Base-by-base conservation (phyloP, 2,329 filamentous ascomycete species). In the Claviceps fusiformis region DNA sequence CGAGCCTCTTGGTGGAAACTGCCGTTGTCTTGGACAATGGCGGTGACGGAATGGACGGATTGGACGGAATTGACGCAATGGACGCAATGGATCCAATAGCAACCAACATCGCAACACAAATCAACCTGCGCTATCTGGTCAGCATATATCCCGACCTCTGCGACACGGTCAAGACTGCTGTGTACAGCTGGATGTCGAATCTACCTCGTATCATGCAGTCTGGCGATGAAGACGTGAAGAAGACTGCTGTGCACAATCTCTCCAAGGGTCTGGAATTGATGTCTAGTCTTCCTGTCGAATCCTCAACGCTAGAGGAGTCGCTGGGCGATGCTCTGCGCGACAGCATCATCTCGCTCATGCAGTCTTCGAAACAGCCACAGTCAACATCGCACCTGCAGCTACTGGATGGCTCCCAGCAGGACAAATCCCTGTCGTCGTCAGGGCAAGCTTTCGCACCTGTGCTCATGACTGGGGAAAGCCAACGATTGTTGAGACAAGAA, bases 121-220 rank as follows among this genome's bases (percentile, higher is more conserved):
- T 79, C 1, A 75, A 69, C 51, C 67, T 95, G 5, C 75, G 75
- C 33, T 77, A 83, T 58, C 71, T 95, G 31, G 72, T 85, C 6
- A 76, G 71, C 44, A 80, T 83, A 11, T 82, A 89, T 61, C 70
- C 77, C 1, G 73, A 79, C 51, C 74, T 91, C 2, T 71, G 77
- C 3, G 82, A 86, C 27, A 72, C 80, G 3, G 72, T 92, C 31
- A 87, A 88, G 61, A 79, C 77, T 33, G 85, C 81, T 0, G 75
- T 95, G 0, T 87, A 92, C 66, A 83, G 83, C 53, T 96, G 91
- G 90, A 79, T 91, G 29, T 81, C 82, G 2, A 85, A 88, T 45
- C 77, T 98, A 19, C 85, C 92, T 5, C 80, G 90, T 17, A 70
- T 89, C 15, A 91, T 96, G 82, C 89, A 92, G 66, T 81, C 83